A percentile compares a stretch with the other conserved stretches of the same genome.
These are phyloP conservation scores for Yarrowia osloensis DNA, from an alignment of 805 yeast species.

Conservation along the genomic window DNA sequence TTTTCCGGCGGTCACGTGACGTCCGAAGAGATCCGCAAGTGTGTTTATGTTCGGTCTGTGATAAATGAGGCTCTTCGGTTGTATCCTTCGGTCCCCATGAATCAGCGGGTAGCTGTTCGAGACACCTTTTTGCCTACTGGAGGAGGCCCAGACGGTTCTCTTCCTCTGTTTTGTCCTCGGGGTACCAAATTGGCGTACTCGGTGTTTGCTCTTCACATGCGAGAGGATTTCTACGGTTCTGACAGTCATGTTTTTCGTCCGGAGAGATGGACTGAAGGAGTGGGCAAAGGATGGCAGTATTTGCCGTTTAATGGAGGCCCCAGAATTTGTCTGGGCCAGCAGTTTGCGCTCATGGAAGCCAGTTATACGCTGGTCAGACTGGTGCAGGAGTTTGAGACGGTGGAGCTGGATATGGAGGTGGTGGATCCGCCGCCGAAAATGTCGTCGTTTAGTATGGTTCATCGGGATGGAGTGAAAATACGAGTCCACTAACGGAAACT, in stretches of 20 bases:
- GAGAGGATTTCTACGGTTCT: constrained; percentile 45
- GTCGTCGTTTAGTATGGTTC: not conserved
- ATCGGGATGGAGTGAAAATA: not conserved
- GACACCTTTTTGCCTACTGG: constrained; percentile 53
- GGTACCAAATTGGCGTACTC: constrained; percentile 46
- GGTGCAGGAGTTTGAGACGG: constrained; percentile 40
- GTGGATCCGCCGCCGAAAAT: not conserved
- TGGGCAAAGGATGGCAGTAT: constrained; percentile 48
- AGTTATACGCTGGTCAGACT: constrained; percentile 48
- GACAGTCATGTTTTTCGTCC: constrained; percentile 49
- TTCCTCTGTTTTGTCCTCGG: constrained; percentile 46
- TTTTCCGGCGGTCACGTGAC: constrained; percentile 40
- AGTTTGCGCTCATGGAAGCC: constrained; percentile 53
- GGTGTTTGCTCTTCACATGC: constrained; percentile 48
- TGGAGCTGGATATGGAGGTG: constrained; percentile 31
- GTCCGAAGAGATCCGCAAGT: constrained; percentile 48
- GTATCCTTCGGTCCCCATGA: constrained; percentile 52
- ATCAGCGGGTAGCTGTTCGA: constrained; percentile 47
- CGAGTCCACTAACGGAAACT: not conserved
- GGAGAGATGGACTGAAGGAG: constrained; percentile 44
- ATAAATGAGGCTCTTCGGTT: constrained; percentile 50
- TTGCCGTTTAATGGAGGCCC: constrained; percentile 55
- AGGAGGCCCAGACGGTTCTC: constrained; percentile 46
- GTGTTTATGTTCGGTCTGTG: constrained; percentile 49
- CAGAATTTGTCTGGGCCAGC: constrained; percentile 54